Evolutionary conservation across 306 rosid genomes (phyloP), one percentile per base, ranked within the genome.

Genomic region (Abrus pulchellus): DNA sequence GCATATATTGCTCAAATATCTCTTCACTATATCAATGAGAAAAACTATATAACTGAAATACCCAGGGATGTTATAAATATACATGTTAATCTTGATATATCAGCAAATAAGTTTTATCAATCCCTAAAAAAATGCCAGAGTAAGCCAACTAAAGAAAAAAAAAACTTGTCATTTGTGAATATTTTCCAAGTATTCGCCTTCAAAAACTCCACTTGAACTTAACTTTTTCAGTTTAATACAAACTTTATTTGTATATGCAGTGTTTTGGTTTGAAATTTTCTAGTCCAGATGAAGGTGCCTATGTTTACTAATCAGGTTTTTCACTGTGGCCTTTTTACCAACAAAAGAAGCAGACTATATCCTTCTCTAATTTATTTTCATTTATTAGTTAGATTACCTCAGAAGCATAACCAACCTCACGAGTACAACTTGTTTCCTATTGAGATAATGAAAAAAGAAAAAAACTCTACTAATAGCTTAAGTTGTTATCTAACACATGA

Each of bases 1-100:
- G 41, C 11, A 61, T 62, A 11, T 20, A 62, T 49, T n/a, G 50
- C 80, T 6, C 38, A 48, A 32, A 9, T 32, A 76, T 76, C 36
- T 76, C 50, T 76, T 33, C 50, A 62, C 3, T 14, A 41, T 72
- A 9, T 34, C 41, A 72, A 53, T 20, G 20, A 36, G 34, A 36
- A 36, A 36, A 12, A 43, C 69, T 7, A 11, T n/a, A 75, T 3
- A 61, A 33, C 28, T 45, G 30, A 75, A 63, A 2, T 64, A 43
- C 62, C 40, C 62, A 33, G 47, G 73, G 44, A 27, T 28, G 12
- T 44, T 34, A 62, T 11, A 60, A 60, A 60, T 38, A 9, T 20
- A 4, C 41, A 34, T 77, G 74, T 28, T 29, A n/a, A 36, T 50
- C 32, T 4, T 11, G 34, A 52, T 77, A 52, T 28, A 43, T 63